These are phyloP conservation scores for Metarhizium anisopliae DNA, from an alignment of 2,329 filamentous ascomycete species.

Conservation along the genomic window DNA sequence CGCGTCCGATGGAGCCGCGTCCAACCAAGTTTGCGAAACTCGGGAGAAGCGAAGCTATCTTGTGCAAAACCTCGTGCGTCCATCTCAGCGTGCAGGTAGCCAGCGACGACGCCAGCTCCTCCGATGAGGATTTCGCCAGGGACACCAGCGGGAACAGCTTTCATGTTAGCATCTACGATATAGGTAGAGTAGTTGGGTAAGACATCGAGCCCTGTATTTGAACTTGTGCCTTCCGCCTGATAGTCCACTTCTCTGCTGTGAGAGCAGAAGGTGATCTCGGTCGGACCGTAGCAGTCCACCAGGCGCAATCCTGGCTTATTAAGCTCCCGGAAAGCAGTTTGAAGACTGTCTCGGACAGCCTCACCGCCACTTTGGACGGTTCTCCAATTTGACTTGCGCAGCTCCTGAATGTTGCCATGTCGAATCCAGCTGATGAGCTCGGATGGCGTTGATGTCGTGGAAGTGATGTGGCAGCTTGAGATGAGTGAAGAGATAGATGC, in stretches of 20 bases:
- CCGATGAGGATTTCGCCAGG: conserved; percentile 10
- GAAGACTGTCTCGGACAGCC: conserved; percentile 8
- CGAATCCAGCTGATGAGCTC: conserved; percentile 27
- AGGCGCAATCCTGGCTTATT: conserved; percentile 2
- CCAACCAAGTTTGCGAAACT: conserved; percentile 5
- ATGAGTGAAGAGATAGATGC: conserved; percentile 26
- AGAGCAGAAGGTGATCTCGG: conserved; percentile 12
- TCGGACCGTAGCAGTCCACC: conserved; percentile 20
- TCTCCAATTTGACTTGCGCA: conserved; percentile 10
- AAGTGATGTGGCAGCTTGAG: conserved; percentile 22
- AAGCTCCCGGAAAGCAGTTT: conserved; percentile 2
- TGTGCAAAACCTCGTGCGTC: conserved; percentile 5
- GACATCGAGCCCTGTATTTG: not conserved
- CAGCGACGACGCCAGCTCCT: conserved; percentile 29
- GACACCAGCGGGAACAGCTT: conserved; percentile 9
- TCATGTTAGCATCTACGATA: conserved; percentile 17
- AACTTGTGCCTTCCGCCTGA: conserved; percentile 30
- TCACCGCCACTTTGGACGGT: conserved; percentile 20
- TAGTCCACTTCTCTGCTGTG: conserved; percentile 17
- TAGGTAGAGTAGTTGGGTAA: conserved; percentile 18
- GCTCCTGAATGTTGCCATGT: conserved; percentile 8
- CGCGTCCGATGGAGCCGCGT: conserved; percentile 14
- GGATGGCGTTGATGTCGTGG: conserved; percentile 30
- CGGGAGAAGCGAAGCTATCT: conserved; percentile 7
- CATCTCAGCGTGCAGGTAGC: conserved; percentile 25